Percentiles rank a stretch among this genome's conserved stretches.
phyloP scores from a whole-genome alignment of 2,329 filamentous ascomycete species.

The Arthrobotrys conoides region DNA sequence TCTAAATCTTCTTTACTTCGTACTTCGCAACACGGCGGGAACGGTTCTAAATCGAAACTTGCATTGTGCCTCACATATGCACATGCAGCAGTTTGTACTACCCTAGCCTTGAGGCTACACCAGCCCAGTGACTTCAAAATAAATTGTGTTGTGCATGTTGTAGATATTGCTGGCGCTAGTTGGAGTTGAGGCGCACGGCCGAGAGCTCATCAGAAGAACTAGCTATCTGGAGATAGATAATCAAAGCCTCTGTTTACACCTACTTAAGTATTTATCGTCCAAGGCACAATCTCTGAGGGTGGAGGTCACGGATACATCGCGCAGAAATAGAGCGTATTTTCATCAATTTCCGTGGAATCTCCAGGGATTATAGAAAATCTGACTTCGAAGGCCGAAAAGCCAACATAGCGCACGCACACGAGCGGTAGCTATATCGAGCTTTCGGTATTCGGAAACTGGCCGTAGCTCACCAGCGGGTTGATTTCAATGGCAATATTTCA shows the following conservation, averaged over 20 bases:
- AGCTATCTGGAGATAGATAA: background rate
- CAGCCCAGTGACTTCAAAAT: background rate
- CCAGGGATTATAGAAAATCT: too few species aligned
- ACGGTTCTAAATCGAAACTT: too few species aligned
- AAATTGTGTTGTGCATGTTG: background rate
- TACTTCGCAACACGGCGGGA: too few species aligned
- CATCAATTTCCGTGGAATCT: background rate
- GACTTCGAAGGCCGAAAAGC: too few species aligned
- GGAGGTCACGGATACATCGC: background rate
- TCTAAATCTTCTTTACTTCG: too few species aligned
- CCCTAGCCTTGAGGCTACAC: background rate
- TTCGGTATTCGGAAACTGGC: too few species aligned
- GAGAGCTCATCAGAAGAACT: background rate
- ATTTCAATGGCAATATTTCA: constrained; percentile 6
- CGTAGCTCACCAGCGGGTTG: background rate
- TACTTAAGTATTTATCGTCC: background rate
- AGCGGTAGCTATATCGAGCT: too few species aligned
- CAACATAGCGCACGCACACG: too few species aligned
- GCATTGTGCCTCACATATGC: too few species aligned
- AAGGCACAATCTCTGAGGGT: background rate
- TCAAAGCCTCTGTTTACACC: background rate
- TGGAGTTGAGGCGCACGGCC: background rate
- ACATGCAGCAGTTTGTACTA: background rate
- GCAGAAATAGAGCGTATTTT: background rate
- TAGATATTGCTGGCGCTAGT: background rate